These are phyloP conservation scores for Colletotrichum musicola DNA, from an alignment of 2,329 filamentous ascomycete genomes.

Conservation along the genomic window DNA sequence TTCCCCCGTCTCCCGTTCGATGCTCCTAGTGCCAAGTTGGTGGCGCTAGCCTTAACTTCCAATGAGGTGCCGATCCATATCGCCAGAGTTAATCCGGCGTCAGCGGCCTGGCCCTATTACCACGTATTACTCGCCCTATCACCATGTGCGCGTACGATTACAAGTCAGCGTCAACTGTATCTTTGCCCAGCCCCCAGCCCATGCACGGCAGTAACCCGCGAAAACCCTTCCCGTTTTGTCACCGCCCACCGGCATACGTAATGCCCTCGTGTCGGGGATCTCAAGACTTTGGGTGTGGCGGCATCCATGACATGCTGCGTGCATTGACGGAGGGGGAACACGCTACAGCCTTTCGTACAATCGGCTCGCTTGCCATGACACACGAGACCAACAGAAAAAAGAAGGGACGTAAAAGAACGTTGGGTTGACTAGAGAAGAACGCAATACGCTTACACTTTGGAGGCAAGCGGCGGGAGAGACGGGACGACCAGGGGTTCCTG, in stretches of 20 bases:
- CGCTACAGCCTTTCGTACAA: conserved; percentile 1
- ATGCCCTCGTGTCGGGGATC: conserved; percentile 13
- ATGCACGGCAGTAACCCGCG: conserved; percentile 2
- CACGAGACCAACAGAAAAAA: neutral
- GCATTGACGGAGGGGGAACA: conserved; percentile 23
- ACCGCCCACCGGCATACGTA: conserved; percentile 11
- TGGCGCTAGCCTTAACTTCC: neutral
- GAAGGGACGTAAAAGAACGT: conserved; percentile 34
- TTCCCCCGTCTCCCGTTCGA: conserved; percentile 1
- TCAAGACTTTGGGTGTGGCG: conserved; percentile 6
- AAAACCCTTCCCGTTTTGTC: conserved; percentile 7
- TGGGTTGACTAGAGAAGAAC: conserved; percentile 26
- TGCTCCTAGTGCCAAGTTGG: neutral
- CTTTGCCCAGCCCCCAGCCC: neutral
- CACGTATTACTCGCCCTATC: too few species aligned
- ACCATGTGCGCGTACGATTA: too few species aligned
- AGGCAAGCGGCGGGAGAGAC: conserved; percentile 16
- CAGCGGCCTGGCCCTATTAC: neutral
- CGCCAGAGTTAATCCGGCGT: neutral
- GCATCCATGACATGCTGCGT: conserved; percentile 20
- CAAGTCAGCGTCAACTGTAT: too few species aligned
- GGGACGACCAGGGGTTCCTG: conserved; percentile 33
- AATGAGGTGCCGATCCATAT: conserved; percentile 1
- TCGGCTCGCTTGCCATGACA: conserved; percentile 28
- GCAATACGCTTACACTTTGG: conserved; percentile 2